phyloP scores from a whole-genome alignment of 2,329 filamentous ascomycete species.

The Colletotrichum nymphaeae region DNA sequence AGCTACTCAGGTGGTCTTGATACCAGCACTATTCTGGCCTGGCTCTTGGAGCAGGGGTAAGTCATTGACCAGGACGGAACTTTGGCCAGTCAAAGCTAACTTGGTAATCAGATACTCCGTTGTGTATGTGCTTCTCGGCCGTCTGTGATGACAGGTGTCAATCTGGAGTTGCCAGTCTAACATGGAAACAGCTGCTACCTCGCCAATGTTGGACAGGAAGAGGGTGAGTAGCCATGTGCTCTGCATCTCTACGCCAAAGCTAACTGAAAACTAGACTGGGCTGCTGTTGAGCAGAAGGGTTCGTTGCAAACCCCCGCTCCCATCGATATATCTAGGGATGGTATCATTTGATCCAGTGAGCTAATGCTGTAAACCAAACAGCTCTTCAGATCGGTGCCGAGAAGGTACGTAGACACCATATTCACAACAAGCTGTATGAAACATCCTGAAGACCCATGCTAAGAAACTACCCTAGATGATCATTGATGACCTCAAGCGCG shows the following conservation, averaged over 20 bases:
- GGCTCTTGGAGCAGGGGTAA: slow-evolving; percentile 25
- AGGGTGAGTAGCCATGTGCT: slow-evolving; percentile 45
- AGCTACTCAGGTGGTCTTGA: slow-evolving; percentile 23
- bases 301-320: background rate
- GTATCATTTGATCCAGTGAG: background rate
- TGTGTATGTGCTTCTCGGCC: slow-evolving; percentile 10
- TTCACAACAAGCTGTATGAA: background rate
- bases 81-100: background rate
- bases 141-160: background rate
- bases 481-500: slow-evolving; percentile 72
- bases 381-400: slow-evolving; percentile 35
- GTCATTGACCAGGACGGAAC: background rate
- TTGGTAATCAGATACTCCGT: slow-evolving; percentile 18
- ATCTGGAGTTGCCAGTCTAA: background rate
- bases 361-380: background rate
- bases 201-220: slow-evolving; percentile 77
- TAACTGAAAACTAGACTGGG: slow-evolving; percentile 60
- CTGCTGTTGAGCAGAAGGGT: slow-evolving; percentile 77
- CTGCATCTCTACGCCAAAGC: background rate
- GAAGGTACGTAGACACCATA: slow-evolving; percentile 19
- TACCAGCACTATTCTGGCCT: slow-evolving; percentile 33
- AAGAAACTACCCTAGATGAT: slow-evolving; percentile 48
- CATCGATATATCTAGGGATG: background rate
- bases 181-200: slow-evolving; percentile 50
- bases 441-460: background rate